A percentile compares a stretch with the other conserved stretches of the same genome.
Evolutionary conservation across 495 filamentous ascomycete species (phyloP).

Genomic region (Penicillium malachiteum): DNA sequence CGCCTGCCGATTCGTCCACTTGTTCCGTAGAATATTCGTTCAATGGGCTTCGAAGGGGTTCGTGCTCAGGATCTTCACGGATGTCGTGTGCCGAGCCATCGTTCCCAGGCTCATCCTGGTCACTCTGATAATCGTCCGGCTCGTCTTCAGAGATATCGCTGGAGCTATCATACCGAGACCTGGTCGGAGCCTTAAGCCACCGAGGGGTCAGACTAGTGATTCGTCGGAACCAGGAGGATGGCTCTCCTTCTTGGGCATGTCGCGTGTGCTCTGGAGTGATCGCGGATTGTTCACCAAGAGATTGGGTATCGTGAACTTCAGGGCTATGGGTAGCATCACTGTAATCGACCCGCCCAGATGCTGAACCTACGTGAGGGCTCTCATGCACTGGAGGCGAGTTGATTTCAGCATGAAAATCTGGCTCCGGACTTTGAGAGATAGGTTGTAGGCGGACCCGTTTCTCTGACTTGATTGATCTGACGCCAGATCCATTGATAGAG

Average conservation of each 20-base stretch:
- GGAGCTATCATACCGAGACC: slow-evolving; percentile 18
- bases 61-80: slow-evolving; percentile 14
- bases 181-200: slow-evolving; percentile 39
- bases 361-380: neutral
- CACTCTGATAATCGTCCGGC: slow-evolving; percentile 19
- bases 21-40: slow-evolving; percentile 12
- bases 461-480: slow-evolving; percentile 18
- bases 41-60: slow-evolving; percentile 9
- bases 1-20: slow-evolving; percentile 9
- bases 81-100: slow-evolving; percentile 12
- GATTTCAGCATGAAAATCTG: slow-evolving; percentile 20
- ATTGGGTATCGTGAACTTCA: slow-evolving; percentile 14
- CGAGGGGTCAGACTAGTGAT: slow-evolving; percentile 41
- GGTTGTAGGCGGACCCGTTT: slow-evolving; percentile 23
- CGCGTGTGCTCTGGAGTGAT: slow-evolving; percentile 28
- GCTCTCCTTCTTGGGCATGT: slow-evolving; percentile 6
- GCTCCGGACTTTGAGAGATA: slow-evolving; percentile 29
- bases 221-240: slow-evolving; percentile 38
- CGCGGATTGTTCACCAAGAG: slow-evolving; percentile 16
- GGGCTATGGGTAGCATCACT: slow-evolving; percentile 16
- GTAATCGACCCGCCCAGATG: slow-evolving; percentile 14
- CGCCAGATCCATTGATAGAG: slow-evolving; percentile 12
- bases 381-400: slow-evolving; percentile 7
- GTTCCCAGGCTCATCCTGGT: slow-evolving; percentile 17
- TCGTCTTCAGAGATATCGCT: slow-evolving; percentile 20